Conservation (phyloP, 495 filamentous ascomycete species). For the Gamarada debralockiae region DNA sequence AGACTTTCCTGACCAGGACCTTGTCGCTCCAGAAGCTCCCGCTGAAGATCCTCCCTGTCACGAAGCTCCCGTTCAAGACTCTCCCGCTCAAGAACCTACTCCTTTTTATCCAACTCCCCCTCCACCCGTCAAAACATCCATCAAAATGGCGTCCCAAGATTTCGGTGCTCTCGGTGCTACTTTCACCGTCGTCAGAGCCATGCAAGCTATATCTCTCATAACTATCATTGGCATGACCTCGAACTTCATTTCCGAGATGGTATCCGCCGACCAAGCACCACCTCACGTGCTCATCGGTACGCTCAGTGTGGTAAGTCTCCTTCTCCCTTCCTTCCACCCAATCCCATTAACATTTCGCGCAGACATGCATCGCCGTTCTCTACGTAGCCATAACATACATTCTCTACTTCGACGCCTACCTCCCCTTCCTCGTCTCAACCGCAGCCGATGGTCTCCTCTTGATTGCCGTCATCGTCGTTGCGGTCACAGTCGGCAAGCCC, state of each 20-base stretch:
- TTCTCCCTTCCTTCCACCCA: not conserved
- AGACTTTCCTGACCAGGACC: not conserved
- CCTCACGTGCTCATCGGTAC: slow-evolving; percentile 74
- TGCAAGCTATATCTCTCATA: slow-evolving; percentile 71
- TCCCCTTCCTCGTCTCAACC: slow-evolving; percentile 65
- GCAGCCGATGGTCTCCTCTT: slow-evolving; percentile 64
- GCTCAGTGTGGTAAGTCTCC: slow-evolving; percentile 67
- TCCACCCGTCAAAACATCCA: not conserved
- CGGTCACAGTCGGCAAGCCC: slow-evolving; percentile 74
- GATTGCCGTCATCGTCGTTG: slow-evolving; percentile 66
- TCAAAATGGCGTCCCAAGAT: slow-evolving; percentile 24
- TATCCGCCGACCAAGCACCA: slow-evolving; percentile 55
- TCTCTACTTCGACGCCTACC: slow-evolving; percentile 70
- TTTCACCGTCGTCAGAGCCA: slow-evolving; percentile 67
- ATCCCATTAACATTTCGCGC: not conserved
- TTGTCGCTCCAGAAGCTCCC: too few species aligned
- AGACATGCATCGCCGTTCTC: slow-evolving; percentile 73
- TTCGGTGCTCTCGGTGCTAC: slow-evolving; percentile 76
- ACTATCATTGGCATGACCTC: slow-evolving; percentile 75
- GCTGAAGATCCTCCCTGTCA: too few species aligned
- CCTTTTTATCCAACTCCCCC: not conserved
- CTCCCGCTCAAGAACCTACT: not conserved
- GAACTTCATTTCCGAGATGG: slow-evolving; percentile 78
- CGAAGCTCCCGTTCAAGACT: not conserved
- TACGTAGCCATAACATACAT: slow-evolving; percentile 73